Conservation (phyloP, 768 basidiomycete genomes). For the Pholiota molesta region DNA sequence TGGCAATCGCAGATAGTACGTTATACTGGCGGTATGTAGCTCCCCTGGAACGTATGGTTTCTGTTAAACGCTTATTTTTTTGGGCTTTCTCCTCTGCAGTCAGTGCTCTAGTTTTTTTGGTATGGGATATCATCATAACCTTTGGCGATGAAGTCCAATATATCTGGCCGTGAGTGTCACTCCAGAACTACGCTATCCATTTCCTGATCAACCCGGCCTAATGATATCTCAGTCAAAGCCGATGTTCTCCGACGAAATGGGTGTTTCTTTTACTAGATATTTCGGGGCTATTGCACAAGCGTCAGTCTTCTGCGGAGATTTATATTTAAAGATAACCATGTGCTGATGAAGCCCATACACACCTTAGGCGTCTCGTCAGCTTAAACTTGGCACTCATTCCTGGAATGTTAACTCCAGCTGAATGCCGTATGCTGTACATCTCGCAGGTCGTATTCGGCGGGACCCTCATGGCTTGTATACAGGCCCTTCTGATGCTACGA, state of each 20-base stretch:
- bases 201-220: background rate
- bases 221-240: constrained; percentile 12
- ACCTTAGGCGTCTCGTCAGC: constrained; percentile 18
- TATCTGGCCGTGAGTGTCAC: constrained; percentile 23
- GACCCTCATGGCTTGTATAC: constrained; percentile 22
- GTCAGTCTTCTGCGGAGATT: constrained; percentile 10
- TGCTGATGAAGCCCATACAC: background rate
- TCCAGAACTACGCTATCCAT: background rate
- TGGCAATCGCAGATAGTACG: background rate
- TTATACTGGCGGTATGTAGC: constrained; percentile 15
- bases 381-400: constrained; percentile 13
- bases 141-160: constrained; percentile 22
- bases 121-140: constrained; percentile 24
- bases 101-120: constrained; percentile 20
- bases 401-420: constrained; percentile 14
- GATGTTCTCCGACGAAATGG: constrained; percentile 25
- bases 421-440: constrained; percentile 20
- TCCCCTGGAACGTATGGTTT: background rate
- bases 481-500: constrained; percentile 23
- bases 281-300: constrained; percentile 21
- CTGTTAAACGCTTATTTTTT: background rate
- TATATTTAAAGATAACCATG: constrained; percentile 5
- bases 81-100: constrained; percentile 11
- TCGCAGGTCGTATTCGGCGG: constrained; percentile 22
- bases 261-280: constrained; percentile 25